Percentiles rank a stretch among this genome's conserved stretches.
Evolutionary conservation across 768 basidiomycete species (phyloP).

Genomic region (Strobilomyces confusus): DNA sequence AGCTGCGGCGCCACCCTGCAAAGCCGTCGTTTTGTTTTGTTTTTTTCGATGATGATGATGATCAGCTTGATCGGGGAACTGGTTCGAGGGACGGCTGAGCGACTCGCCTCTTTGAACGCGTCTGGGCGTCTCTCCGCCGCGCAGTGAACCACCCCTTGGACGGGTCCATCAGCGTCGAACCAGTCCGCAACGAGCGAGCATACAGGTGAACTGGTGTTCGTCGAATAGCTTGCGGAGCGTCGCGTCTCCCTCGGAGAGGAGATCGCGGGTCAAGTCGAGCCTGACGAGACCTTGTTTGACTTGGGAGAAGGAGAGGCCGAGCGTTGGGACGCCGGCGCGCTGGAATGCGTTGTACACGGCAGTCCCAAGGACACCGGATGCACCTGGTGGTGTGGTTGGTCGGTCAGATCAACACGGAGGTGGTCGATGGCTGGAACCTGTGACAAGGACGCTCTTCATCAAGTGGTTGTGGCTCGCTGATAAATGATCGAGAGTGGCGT

Average conservation of each 20-base stretch:
- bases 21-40: neutral
- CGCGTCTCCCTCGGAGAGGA: constrained; percentile 34
- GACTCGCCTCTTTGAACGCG: constrained; percentile 78
- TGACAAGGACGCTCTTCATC: constrained; percentile 51
- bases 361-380: constrained; percentile 86
- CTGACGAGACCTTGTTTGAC: constrained; percentile 46
- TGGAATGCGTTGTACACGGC: constrained; percentile 71
- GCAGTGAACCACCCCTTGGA: constrained; percentile 84
- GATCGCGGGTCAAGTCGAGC: constrained; percentile 64
- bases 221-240: constrained; percentile 48
- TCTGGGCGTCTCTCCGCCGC: constrained; percentile 94
- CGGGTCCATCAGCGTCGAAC: constrained; percentile 3
- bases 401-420: constrained; percentile 11
- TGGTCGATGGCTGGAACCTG: constrained; percentile 36
- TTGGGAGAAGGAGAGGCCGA: constrained; percentile 74
- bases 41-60: neutral
- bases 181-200: constrained; percentile 27
- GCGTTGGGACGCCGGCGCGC: constrained; percentile 39
- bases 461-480: neutral
- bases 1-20: constrained; percentile 55
- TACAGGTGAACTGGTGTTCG: constrained; percentile 66
- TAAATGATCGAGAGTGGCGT: too few relatives aligned
- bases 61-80: neutral
- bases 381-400: constrained; percentile 47
- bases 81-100: neutral